Conservation (phyloP, 352 stramenopile species). For the Phytopythium aichiense region DNA sequence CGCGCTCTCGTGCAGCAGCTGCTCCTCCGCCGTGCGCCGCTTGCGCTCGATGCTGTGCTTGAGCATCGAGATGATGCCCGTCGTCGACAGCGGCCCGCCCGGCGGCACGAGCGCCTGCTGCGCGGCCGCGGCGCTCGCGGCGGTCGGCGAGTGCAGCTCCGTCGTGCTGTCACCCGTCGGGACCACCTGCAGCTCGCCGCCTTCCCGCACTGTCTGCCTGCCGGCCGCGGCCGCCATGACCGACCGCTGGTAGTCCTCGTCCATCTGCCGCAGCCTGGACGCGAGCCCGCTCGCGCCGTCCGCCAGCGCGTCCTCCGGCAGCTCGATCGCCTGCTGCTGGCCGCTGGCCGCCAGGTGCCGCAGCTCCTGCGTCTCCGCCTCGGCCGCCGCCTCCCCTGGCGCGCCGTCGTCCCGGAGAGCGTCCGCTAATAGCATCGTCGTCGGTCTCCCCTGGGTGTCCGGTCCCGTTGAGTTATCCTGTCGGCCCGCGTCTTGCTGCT, state of each 20-base stretch:
- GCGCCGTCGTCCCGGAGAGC: neutral
- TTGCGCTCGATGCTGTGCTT: slow-evolving; percentile 55
- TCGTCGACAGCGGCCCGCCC: slow-evolving; percentile 15
- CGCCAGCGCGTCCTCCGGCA: slow-evolving; percentile 2
- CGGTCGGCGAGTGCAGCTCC: neutral
- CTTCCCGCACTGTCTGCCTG: neutral
- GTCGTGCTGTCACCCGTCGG: neutral
- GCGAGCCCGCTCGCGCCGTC: slow-evolving; percentile 17
- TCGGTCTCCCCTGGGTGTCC: neutral
- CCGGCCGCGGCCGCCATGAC: slow-evolving; percentile 2
- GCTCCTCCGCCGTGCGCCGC: slow-evolving; percentile 37
- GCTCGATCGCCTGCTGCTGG: neutral
- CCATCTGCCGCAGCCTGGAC: slow-evolving; percentile 31
- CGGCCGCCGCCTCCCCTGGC: neutral
- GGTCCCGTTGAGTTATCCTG: too few relatives aligned
- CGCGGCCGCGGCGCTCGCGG: neutral
- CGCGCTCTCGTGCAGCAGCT: slow-evolving; percentile 46
- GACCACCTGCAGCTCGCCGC: neutral
- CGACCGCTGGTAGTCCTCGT: slow-evolving; percentile 36
- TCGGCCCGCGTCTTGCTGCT: neutral
- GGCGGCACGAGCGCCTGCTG: slow-evolving; percentile 6
- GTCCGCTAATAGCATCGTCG: slow-evolving; percentile 6
- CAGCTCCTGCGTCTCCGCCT: neutral
- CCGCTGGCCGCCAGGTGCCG: neutral
- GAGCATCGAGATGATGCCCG: slow-evolving; percentile 44